phyloP scores from a whole-genome alignment of 768 basidiomycete genomes.

The Mycena venus region DNA sequence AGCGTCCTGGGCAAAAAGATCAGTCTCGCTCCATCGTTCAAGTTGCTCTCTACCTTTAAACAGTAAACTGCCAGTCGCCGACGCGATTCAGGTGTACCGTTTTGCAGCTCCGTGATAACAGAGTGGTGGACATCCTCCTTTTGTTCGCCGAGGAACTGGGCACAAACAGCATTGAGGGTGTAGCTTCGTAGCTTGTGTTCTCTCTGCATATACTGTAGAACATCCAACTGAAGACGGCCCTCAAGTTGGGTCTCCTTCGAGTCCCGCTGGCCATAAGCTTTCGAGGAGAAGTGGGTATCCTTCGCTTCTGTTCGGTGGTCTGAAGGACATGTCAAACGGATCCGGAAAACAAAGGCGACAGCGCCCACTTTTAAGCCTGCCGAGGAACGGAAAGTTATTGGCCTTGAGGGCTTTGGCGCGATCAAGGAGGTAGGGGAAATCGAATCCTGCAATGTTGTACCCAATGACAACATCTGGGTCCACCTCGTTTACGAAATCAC shows the following conservation, averaged over 20 bases:
- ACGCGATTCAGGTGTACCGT: conserved; percentile 94
- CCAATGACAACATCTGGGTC: conserved; percentile 98
- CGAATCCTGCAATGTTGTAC: conserved; percentile 95
- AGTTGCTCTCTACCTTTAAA: conserved; percentile 76
- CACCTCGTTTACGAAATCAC: conserved; percentile 88
- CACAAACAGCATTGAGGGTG: conserved; percentile 97
- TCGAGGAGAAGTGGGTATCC: conserved; percentile 97
- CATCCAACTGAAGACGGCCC: conserved; percentile 94
- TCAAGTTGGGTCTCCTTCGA: conserved; percentile 94
- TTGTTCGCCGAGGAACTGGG: conserved; percentile 97
- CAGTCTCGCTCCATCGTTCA: background rate
- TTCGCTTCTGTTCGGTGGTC: conserved; percentile 85
- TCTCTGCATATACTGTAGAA: conserved; percentile 98
- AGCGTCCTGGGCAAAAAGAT: conserved; percentile 76
- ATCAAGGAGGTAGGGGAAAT: conserved; percentile 96
- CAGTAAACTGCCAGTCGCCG: conserved; percentile 97
- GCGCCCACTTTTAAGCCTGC: conserved; percentile 77
- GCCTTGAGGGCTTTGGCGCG: conserved; percentile 87
- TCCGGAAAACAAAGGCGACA: background rate
- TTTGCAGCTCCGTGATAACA: conserved; percentile 97
- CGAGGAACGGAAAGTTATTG: conserved; percentile 77
- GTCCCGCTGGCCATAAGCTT: conserved; percentile 96
- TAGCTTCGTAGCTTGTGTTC: conserved; percentile 98
- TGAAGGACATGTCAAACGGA: conserved; percentile 45
- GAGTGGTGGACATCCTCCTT: conserved; percentile 99